Conservation (phyloP, 2,329 filamentous ascomycete species). For the Fusarium fujikuroi region DNA sequence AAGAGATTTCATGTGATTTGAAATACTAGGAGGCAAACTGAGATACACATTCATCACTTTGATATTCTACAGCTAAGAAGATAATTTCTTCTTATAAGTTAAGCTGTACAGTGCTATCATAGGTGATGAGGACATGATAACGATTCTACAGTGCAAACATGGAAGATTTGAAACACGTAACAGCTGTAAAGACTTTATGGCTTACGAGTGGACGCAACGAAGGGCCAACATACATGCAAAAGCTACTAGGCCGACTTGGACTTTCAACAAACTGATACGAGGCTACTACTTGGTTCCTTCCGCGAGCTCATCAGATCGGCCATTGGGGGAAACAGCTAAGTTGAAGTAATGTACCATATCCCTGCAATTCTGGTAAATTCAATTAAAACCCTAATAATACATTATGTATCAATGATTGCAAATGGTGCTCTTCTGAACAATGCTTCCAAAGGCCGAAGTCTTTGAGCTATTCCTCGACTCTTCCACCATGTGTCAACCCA, state of each 20-base stretch:
- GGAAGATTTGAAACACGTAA: rapidly evolving
- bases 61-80: too few species aligned
- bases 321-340: background rate
- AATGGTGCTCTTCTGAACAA: too few species aligned
- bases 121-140: too few species aligned
- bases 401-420: rapidly evolving
- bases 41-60: too few species aligned
- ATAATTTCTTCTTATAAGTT: too few species aligned
- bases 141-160: background rate
- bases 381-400: too few species aligned
- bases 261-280: background rate
- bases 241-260: too few species aligned
- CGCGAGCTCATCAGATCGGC: too few species aligned
- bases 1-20: background rate
- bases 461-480: background rate
- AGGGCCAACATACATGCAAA: background rate
- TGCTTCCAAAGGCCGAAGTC: too few species aligned
- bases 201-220: background rate
- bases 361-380: background rate
- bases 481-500: too few species aligned
- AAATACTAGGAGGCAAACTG: background rate
- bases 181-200: rapidly evolving
- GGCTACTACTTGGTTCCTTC: background rate
- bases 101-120: too few species aligned
- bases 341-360: rapidly evolving